phyloP scores from a whole-genome alignment of 352 stramenopile genomes.

The Saprolegnia parasitica region DNA sequence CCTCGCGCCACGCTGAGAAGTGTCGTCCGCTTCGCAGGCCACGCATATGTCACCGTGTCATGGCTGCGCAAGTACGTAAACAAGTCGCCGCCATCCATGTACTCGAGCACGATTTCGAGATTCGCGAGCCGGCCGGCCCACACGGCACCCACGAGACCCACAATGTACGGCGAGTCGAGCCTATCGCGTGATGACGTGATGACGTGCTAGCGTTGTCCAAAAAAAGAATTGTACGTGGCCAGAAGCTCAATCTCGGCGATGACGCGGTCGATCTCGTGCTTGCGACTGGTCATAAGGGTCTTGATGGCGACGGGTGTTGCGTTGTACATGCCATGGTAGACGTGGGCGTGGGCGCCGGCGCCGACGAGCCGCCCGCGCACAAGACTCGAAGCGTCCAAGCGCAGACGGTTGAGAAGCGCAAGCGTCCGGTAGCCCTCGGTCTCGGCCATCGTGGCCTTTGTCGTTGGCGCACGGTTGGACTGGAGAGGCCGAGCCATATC shows the following conservation, averaged over 20 bases:
- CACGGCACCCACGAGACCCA: not conserved
- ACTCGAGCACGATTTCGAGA: slow-evolving; percentile 44
- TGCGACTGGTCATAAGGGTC: not conserved
- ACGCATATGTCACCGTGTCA: slow-evolving; percentile 21
- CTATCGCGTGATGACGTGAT: not conserved
- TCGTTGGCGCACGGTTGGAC: not conserved
- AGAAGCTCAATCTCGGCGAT: slow-evolving; percentile 1
- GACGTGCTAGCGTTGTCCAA: too few relatives aligned
- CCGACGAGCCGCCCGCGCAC: not conserved
- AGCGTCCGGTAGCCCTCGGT: not conserved
- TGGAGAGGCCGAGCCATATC: not conserved
- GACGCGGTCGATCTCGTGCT: not conserved
- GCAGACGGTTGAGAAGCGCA: not conserved
- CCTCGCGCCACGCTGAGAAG: slow-evolving; percentile 31
- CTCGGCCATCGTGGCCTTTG: not conserved
- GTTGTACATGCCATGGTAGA: slow-evolving; percentile 9
- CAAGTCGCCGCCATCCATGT: slow-evolving; percentile 58
- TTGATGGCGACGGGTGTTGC: not conserved
- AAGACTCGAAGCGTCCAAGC: not conserved
- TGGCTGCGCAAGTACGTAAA: slow-evolving; percentile 29
- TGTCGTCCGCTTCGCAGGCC: slow-evolving; percentile 31
- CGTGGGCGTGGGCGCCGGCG: not conserved
- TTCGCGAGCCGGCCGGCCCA: not conserved
- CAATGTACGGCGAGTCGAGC: not conserved
- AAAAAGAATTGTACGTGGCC: not conserved